Percentiles rank a stretch among this genome's conserved stretches.
Evolutionary conservation across 805 yeast species (phyloP).

Genomic region (Wickerhamomyces bisporus): DNA sequence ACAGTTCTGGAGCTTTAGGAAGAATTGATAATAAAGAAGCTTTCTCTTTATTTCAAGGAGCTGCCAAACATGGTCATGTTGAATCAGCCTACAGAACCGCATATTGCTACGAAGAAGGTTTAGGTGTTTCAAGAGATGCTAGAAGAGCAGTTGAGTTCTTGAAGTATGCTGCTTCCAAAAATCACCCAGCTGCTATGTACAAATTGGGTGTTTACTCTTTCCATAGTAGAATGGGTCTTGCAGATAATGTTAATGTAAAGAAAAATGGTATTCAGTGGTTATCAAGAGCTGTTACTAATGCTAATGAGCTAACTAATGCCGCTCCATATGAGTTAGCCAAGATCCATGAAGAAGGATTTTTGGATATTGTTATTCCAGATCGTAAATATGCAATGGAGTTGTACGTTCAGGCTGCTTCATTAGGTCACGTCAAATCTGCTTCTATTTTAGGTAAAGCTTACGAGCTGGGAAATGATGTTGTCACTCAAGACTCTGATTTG

Average conservation of each 20-base stretch:
- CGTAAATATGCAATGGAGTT: conserved; percentile 77
- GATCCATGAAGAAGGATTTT: conserved; percentile 77
- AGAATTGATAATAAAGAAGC: conserved; percentile 77
- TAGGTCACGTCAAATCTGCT: conserved; percentile 80
- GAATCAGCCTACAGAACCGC: conserved; percentile 92
- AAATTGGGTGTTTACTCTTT: conserved; percentile 85
- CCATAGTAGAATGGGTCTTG: conserved; percentile 78
- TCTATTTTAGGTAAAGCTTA: conserved; percentile 76
- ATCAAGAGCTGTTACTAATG: conserved; percentile 77
- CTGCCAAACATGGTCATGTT: conserved; percentile 90
- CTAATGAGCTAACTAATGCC: conserved; percentile 80
- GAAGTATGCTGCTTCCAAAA: conserved; percentile 81
- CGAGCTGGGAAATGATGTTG: conserved; percentile 62
- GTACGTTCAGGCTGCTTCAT: conserved; percentile 81
- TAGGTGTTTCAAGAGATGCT: conserved; percentile 87
- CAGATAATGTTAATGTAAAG: conserved; percentile 61
- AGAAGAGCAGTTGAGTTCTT: conserved; percentile 79
- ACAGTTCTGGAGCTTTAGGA: conserved; percentile 78
- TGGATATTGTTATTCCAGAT: conserved; percentile 84
- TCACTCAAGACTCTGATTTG: conserved; percentile 74
- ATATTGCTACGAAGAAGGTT: conserved; percentile 87
- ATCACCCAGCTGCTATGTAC: conserved; percentile 96
- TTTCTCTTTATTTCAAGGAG: conserved; percentile 69
- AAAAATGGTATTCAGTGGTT: conserved; percentile 92
- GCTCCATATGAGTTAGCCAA: conserved; percentile 92